Percentiles rank a stretch among this genome's conserved stretches.
Conservation (phyloP, 257 asterid species). For the Voacanga thouarsii region DNA sequence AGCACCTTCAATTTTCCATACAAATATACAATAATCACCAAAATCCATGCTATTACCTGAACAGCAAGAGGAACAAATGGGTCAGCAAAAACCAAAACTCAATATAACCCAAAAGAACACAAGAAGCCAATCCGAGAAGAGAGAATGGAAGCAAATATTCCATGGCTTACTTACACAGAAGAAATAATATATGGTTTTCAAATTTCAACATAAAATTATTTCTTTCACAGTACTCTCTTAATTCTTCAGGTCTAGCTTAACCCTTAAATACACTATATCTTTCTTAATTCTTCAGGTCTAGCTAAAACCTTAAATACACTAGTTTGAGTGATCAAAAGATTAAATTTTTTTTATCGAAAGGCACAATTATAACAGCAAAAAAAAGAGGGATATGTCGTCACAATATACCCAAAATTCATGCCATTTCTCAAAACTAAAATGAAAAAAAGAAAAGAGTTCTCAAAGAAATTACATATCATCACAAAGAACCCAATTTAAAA, state of each 20-base stretch:
- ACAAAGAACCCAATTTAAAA: not conserved
- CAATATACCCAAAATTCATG: not conserved
- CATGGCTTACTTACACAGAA: too few relatives aligned
- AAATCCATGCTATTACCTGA: not conserved
- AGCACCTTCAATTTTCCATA: not conserved
- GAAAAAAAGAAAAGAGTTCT: not conserved
- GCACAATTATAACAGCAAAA: not conserved
- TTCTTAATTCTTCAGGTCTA: not conserved
- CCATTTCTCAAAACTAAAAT: not conserved
- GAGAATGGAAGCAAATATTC: not conserved
- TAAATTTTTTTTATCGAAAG: not conserved
- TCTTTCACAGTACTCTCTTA: not conserved
- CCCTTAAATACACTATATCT: not conserved
- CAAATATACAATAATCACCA: not conserved
- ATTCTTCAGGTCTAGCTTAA: not conserved
- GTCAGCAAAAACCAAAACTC: not conserved
- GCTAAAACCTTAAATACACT: not conserved
- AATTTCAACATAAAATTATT: not conserved
- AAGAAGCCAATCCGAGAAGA: not conserved
- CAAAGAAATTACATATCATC: not conserved
- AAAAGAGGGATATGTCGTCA: not conserved
- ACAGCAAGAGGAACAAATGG: not conserved
- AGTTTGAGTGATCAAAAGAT: not conserved
- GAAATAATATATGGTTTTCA: not conserved
- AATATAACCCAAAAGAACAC: not conserved